phyloP scores from a whole-genome alignment of 2,329 filamentous ascomycete species.

The Pseudogymnoascus sp. region DNA sequence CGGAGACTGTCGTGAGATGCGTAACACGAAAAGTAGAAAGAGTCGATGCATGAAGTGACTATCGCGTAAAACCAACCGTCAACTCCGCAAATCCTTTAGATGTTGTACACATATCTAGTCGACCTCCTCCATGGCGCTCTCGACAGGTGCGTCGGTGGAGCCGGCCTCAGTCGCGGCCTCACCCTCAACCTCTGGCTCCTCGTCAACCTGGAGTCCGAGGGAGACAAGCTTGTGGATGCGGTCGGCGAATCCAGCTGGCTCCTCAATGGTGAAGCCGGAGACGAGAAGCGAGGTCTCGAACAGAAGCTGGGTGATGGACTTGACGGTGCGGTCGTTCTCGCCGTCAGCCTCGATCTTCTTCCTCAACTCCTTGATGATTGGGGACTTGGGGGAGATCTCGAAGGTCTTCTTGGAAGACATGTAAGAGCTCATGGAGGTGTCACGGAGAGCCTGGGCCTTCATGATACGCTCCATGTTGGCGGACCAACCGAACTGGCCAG shows the following conservation, averaged over 20 bases:
- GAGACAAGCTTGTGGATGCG: constrained; percentile 99
- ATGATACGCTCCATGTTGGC: constrained; percentile 99
- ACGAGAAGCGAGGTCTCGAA: constrained; percentile 98
- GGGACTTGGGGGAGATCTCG: constrained; percentile 97
- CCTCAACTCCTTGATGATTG: constrained; percentile 98
- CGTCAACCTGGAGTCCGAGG: constrained; percentile 93
- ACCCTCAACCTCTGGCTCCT: constrained; percentile 69
- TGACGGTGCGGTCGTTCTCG: constrained; percentile 97
- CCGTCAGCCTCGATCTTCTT: constrained; percentile 97
- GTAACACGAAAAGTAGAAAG: constrained; percentile 9
- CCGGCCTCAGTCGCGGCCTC: constrained; percentile 51
- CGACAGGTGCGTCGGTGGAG: constrained; percentile 47
- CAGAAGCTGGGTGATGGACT: constrained; percentile 96
- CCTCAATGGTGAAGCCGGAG: constrained; percentile 98
- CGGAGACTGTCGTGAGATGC: constrained; percentile 9
- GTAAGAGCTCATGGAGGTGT: constrained; percentile 99
- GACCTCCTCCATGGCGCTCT: constrained; percentile 98
- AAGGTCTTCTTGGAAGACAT: constrained; percentile 99
- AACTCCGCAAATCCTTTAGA: constrained; percentile 7
- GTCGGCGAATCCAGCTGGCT: constrained; percentile 95
- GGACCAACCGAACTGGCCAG: constrained; percentile 99
- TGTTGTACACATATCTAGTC: constrained; percentile 54
- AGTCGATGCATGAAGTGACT: constrained; percentile 2
- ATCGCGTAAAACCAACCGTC: constrained; percentile 7
- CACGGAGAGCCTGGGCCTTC: constrained; percentile 99